Percentiles rank a stretch among this genome's conserved stretches.
Evolutionary conservation across 495 filamentous ascomycete species (phyloP).

Genomic region (Pseudoneurospora amorphoporcata): DNA sequence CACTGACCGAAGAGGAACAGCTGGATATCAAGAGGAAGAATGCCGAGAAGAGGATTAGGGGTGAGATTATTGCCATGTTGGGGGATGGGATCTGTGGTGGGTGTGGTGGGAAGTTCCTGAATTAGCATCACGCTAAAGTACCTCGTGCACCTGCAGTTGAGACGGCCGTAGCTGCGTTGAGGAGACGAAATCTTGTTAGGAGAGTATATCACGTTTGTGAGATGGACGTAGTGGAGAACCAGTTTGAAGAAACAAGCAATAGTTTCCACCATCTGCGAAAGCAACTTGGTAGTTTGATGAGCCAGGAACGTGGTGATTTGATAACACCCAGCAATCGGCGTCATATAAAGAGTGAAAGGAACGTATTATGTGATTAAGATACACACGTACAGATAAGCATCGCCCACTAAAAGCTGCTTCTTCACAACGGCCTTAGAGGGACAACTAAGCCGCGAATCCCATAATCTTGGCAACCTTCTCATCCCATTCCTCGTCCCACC

Average conservation of each 20-base stretch:
- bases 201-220: neutral
- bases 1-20: conserved; percentile 1
- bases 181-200: neutral
- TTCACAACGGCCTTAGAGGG: neutral
- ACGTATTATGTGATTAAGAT: neutral
- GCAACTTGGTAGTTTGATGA: neutral
- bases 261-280: neutral
- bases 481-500: conserved; percentile 97
- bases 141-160: neutral
- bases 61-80: conserved; percentile 17
- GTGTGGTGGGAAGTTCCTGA: conserved; percentile 39
- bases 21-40: conserved; percentile 10
- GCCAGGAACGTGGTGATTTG: neutral
- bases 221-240: neutral
- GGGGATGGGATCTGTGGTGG: conserved; percentile 29
- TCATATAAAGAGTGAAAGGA: neutral
- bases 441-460: conserved; percentile 34
- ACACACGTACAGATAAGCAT: neutral
- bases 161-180: neutral
- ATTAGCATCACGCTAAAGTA: conserved; percentile 2
- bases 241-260: neutral
- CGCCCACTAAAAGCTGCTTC: neutral
- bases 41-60: conserved; percentile 6
- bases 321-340: neutral
- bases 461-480: conserved; percentile 61